Base-by-base conservation (phyloP, 179 eudicot genomes). In the Camellia oleifera region DNA sequence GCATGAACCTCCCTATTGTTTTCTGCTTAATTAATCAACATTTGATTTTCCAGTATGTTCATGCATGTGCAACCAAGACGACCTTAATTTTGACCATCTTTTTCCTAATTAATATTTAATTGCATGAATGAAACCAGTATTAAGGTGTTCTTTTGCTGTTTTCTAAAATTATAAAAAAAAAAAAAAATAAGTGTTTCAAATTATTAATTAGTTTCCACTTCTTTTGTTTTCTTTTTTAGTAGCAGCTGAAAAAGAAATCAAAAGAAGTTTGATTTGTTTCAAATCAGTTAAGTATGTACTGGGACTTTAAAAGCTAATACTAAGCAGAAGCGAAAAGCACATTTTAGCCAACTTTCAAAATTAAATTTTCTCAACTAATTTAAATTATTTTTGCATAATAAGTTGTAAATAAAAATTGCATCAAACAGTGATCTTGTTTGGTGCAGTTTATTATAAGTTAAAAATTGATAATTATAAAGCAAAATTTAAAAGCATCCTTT, bases 1-100 rank as follows among this genome's bases (percentile, higher is more conserved):
- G 69, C 69, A 75, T 75, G 78, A 61, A 61, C 53, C 78, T 75
- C 42, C 40, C 40, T 32, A 13, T n/a, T 20, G 17, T 75, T 26
- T 12, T 52, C 1, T 26, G 15, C 3, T 32, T 14, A 5, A 2
- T 14, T n/a, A 14, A 11, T 6, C 65, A 40, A 40, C 63, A 7
- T 26, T 18, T 72, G 58, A 5, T 72, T 72, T 58, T 15, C 26
- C 11, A 40, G 3, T 32, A 7, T 15, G 2, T 32, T 32, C 40
- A 10, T 65, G 69, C 12, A 67, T 67, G 48, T 67, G 71, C 42
- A 67, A 32, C 44, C 17, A 10, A 32, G 48, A 69, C 26, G 40
- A 32, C 1, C 40, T 32, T 32, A 32, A 32, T 26, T 44, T 13
- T 44, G 54, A 32, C 7, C 11, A 2, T 40, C 4, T 65, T 12